Evolutionary conservation across 2,329 filamentous ascomycete species (phyloP), one percentile per base, ranked within the genome.

Genomic region (Sordariomycetes sp.): DNA sequence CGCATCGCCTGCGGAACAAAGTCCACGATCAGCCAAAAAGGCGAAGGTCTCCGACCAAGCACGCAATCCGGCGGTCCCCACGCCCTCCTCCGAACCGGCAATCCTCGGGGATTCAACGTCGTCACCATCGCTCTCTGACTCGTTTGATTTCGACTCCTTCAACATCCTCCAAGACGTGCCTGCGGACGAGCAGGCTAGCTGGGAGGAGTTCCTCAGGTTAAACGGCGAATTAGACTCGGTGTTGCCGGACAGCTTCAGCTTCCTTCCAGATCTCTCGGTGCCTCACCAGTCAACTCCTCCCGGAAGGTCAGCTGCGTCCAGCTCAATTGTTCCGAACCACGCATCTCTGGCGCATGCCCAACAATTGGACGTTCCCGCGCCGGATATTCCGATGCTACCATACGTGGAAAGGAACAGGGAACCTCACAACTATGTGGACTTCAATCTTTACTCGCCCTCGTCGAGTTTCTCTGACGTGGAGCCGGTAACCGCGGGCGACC

Each of bases 391-490:
- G 32, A 22, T 15, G 55, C 68, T 76, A 20, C 74, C 74, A 10
- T 77, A 76, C 63, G 67, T 76, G 58, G 68, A 68, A 28, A 24
- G 35, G 22, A 50, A 36, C 39, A 25, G 35, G 3, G 28, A 56
- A 36, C 50, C 56, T 24, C 56, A 55, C 60, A 69, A 76, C 66
- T 81, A 81, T 62, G 67, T 73, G 62, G 78, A 81, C 69, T 81
- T 81, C 69, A 76, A 74, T 63, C 72, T 81, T 17, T 81, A 74
- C 69, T 81, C 78, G 54, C 78, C 78, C 2, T 66, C 68, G 24
- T 73, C 76, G 20, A 71, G 68, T 59, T 73, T 73, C 64, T 69
- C 76, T 15, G 76, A 78, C 58, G 78, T 79, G 59, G 78, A 81
- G 10, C 51, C 25, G 20, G 24, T 15, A 22, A 7, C 7, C 24